Evolutionary conservation across 2,329 filamentous ascomycete species (phyloP).

Genomic region (Dactylella cylindrospora): DNA sequence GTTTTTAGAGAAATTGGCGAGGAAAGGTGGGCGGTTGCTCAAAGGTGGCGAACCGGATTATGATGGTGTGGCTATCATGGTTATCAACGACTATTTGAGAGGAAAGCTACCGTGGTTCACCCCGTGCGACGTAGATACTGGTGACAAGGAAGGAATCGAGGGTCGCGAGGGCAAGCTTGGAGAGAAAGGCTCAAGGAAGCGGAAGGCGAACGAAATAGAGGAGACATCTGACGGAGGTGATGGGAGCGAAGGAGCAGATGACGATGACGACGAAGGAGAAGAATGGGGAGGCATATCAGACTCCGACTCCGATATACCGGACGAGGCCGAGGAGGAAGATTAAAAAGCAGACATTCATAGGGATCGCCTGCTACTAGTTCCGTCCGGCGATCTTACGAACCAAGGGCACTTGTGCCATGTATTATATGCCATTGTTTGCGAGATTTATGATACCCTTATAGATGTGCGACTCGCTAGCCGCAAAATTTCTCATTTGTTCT

Average conservation of each 20-base stretch:
- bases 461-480: no score
- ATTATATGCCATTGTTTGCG: no score
- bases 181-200: slow-evolving; percentile 78
- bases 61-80: slow-evolving; percentile 93
- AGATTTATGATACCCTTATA: no score
- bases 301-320: slow-evolving; percentile 47
- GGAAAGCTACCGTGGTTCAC: slow-evolving; percentile 89
- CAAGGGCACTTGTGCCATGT: no score
- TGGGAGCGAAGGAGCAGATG: slow-evolving; percentile 54
- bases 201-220: slow-evolving; percentile 58
- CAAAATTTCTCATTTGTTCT: no score
- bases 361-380: no score
- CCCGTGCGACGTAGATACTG: slow-evolving; percentile 52
- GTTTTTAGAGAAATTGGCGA: slow-evolving; percentile 81
- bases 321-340: slow-evolving; percentile 46
- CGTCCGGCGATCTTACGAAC: no score
- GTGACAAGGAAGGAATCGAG: slow-evolving; percentile 59
- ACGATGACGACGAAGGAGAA: slow-evolving; percentile 54
- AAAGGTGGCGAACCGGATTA: slow-evolving; percentile 93
- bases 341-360: no score
- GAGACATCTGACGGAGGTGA: slow-evolving; percentile 51
- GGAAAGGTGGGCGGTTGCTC: slow-evolving; percentile 81
- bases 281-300: slow-evolving; percentile 55
- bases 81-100: slow-evolving; percentile 91
- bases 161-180: slow-evolving; percentile 77